Evolutionary conservation across 1,139 yeast species (phyloP).

Genomic region (Taiozyma sp.): DNA sequence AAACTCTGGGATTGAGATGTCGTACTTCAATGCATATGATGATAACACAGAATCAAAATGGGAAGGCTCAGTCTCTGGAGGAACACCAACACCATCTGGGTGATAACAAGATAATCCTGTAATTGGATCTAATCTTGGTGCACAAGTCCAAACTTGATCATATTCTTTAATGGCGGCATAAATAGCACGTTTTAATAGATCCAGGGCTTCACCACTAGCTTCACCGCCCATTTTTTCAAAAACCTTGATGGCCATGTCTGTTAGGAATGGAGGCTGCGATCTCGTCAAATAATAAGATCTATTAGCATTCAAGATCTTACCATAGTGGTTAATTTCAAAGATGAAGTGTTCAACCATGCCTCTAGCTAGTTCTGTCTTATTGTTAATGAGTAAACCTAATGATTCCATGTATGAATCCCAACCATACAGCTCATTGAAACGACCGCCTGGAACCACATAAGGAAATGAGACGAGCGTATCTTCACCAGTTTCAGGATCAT

Average conservation of each 20-base stretch:
- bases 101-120: conserved; percentile 89
- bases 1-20: conserved; percentile 63
- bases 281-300: conserved; percentile 87
- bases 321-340: conserved; percentile 86
- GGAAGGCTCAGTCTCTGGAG: conserved; percentile 93
- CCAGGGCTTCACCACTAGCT: conserved; percentile 42
- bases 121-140: conserved; percentile 68
- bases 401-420: conserved; percentile 98
- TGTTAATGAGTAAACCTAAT: conserved; percentile 72
- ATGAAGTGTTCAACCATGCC: conserved; percentile 94
- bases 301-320: conserved; percentile 91
- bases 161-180: conserved; percentile 87
- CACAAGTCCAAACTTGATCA: conserved; percentile 68
- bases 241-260: conserved; percentile 83
- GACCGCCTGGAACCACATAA: conserved; percentile 97
- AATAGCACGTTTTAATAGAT: conserved; percentile 60
- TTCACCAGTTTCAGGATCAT: conserved; percentile 46
- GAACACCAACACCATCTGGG: conserved; percentile 87
- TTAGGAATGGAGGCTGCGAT: conserved; percentile 96
- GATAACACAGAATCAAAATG: conserved; percentile 74
- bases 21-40: conserved; percentile 66
- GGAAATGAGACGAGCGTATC: conserved; percentile 63
- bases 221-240: conserved; percentile 52
- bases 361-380: conserved; percentile 62
- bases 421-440: conserved; percentile 94